These are phyloP conservation scores for Inga leiocalycina DNA, from an alignment of 306 rosid genomes.

Conservation along the genomic window DNA sequence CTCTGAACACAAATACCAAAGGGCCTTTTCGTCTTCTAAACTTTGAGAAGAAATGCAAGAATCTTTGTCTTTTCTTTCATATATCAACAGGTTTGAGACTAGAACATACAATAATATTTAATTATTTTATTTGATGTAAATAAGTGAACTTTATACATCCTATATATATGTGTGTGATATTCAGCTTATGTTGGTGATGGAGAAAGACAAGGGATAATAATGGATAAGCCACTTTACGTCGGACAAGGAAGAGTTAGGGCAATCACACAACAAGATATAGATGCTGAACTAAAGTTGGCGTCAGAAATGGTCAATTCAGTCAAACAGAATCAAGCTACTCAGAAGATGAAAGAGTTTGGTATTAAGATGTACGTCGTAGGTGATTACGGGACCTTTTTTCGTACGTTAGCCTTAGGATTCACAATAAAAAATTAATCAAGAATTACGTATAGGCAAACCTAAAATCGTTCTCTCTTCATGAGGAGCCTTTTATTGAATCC, in stretches of 20 bases:
- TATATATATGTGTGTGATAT: too few species aligned
- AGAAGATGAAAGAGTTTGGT: constrained; percentile 60
- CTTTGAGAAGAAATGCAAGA: constrained; percentile 55
- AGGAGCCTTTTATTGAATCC: too few species aligned
- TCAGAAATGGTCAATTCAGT: constrained; percentile 28
- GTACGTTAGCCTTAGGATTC: too few species aligned
- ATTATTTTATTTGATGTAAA: not conserved
- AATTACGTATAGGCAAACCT: too few species aligned
- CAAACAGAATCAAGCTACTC: constrained; percentile 33
- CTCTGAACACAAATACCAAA: constrained; percentile 50
- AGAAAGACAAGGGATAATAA: constrained; percentile 39
- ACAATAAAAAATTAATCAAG: too few species aligned
- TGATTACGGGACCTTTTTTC: too few species aligned
- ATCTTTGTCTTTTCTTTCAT: constrained; percentile 55
- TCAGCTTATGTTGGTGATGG: constrained; percentile 57
- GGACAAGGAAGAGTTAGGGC: not conserved
- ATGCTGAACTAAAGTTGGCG: constrained; percentile 45
- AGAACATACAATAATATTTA: not conserved
- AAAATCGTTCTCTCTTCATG: too few species aligned
- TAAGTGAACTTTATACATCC: not conserved
- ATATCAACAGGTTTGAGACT: constrained; percentile 50
- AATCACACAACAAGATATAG: constrained; percentile 29
- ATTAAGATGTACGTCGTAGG: constrained; percentile 37
- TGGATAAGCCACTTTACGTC: not conserved
- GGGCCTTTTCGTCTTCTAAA: constrained; percentile 55